phyloP scores from a whole-genome alignment of 345 rosid genomes.

The Boechera stricta region DNA sequence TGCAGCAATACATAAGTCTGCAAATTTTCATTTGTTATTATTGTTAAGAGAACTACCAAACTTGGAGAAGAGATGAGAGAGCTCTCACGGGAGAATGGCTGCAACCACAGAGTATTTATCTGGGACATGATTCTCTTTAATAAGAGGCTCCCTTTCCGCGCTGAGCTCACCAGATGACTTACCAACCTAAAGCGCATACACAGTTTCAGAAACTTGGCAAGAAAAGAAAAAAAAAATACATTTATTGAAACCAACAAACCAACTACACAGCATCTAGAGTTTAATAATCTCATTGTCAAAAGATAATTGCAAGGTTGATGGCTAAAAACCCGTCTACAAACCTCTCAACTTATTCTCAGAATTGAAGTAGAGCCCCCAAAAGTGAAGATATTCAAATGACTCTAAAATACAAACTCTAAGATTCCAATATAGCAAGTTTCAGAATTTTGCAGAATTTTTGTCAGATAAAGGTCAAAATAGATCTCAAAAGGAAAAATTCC shows the following conservation, averaged over 20 bases:
- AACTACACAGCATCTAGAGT: conserved; percentile 9
- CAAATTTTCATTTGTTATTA: neutral
- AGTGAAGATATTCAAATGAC: neutral
- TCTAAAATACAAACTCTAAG: neutral
- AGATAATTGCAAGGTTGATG: neutral
- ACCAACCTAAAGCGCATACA: conserved; percentile 52
- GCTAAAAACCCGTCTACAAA: neutral
- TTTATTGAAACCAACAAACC: neutral
- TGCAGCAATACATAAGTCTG: conserved; percentile 9
- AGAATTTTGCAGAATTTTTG: neutral
- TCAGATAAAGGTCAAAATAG: conserved; percentile 4
- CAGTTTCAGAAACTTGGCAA: conserved; percentile 17
- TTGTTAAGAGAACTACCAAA: neutral
- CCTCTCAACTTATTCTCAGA: conserved; percentile 5
- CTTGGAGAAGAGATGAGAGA: conserved; percentile 34
- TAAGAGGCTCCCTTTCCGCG: conserved; percentile 68
- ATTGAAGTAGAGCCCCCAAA: neutral
- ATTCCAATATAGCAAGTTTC: conserved; percentile 3
- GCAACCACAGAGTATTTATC: conserved; percentile 64
- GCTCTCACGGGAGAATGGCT: conserved; percentile 74
- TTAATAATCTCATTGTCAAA: neutral
- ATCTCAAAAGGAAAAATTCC: neutral
- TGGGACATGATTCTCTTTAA: conserved; percentile 50
- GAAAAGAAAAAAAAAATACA: conserved; percentile 5
- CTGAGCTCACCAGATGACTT: conserved; percentile 71